Conservation (phyloP, 2,329 filamentous ascomycete species). For the Clonostachys byssicola region DNA sequence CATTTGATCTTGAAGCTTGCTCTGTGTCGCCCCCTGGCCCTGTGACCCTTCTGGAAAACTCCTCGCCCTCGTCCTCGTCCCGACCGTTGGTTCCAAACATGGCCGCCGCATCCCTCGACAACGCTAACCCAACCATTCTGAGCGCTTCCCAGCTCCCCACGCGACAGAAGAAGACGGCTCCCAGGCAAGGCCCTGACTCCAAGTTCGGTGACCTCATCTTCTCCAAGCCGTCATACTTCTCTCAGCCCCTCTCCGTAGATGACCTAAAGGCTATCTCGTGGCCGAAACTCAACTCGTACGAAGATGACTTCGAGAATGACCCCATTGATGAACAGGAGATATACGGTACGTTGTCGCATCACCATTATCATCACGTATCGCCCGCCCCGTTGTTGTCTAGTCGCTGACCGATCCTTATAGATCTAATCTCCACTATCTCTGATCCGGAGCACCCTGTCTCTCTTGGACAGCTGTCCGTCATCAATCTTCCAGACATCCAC, state of each 20-base stretch:
- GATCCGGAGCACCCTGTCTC: conserved; percentile 96
- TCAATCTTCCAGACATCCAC: conserved; percentile 91
- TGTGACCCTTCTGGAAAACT: too few species aligned
- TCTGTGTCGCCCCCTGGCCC: too few species aligned
- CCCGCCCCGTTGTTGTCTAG: conserved; percentile 2
- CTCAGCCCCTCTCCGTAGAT: conserved; percentile 29
- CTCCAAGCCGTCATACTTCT: conserved; percentile 37
- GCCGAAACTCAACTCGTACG: conserved; percentile 23
- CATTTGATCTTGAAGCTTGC: too few species aligned
- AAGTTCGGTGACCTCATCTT: conserved; percentile 42
- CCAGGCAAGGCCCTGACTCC: conserved; percentile 40
- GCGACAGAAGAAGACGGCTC: conserved; percentile 48
- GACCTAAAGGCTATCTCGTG: conserved; percentile 11
- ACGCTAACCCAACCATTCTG: conserved; percentile 91
- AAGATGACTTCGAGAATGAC: conserved; percentile 58
- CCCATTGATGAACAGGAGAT: conserved; percentile 97
- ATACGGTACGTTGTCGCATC: conserved; percentile 58
- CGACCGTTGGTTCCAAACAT: conserved; percentile 1
- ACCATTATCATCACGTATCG: not conserved
- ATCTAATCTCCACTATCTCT: conserved; percentile 90
- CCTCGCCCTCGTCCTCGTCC: not conserved
- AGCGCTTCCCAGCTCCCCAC: conserved; percentile 86
- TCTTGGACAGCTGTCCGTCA: conserved; percentile 86
- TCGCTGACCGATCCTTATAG: conserved; percentile 33
- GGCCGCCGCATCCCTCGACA: conserved; percentile 43